Base-by-base conservation (phyloP, 306 rosid species). In the Coriaria nepalensis region DNA sequence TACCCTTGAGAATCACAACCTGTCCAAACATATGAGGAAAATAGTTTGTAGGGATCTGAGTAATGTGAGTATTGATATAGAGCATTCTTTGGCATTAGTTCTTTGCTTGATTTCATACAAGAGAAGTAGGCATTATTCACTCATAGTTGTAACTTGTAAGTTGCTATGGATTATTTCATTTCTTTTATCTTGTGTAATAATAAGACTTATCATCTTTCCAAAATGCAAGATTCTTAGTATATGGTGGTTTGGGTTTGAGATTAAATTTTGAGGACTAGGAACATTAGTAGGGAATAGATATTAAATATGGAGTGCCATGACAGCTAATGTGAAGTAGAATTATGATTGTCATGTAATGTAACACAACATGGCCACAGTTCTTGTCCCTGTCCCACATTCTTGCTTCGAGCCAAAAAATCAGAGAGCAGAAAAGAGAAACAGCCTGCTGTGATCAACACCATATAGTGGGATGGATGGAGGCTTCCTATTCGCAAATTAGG, bases 181-280 rank as follows among this genome's bases (percentile, higher is more conserved):
- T 73, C 68, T 63, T 67, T 62, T 67, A 58, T 68, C 61, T 52
- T 67, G 55, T 82, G 71, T 70, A 82, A 76, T 77, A 87, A 82
- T 68, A 51, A 65, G 36, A 64, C 57, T 53, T 33, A 20, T 37
- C 29, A 38, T 43, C 42, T 61, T 58, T 52, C 62, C 61, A 32
- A 43, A 56, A 36, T 40, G 35, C 40, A 33, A 13, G 33, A 41
- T 33, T 52, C 52, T 36, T 48, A 56, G 32, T 54, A 47, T 49
- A 46, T 50, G 40, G 49, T 49, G 59, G 40, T 51, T 59, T 51
- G 34, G 50, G 40, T 49, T 20, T 53, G 5, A 6, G 10, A 20
- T 20, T 20, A 20, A 20, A 20, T 20, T 3, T 3, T 20, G 29
- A 20, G 29, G 29, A 20, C 29, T 3, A 20, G 29, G 29, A 20